These are phyloP conservation scores for Fusarium goolgardi DNA, from an alignment of 2,329 filamentous ascomycete species.

Conservation along the genomic window DNA sequence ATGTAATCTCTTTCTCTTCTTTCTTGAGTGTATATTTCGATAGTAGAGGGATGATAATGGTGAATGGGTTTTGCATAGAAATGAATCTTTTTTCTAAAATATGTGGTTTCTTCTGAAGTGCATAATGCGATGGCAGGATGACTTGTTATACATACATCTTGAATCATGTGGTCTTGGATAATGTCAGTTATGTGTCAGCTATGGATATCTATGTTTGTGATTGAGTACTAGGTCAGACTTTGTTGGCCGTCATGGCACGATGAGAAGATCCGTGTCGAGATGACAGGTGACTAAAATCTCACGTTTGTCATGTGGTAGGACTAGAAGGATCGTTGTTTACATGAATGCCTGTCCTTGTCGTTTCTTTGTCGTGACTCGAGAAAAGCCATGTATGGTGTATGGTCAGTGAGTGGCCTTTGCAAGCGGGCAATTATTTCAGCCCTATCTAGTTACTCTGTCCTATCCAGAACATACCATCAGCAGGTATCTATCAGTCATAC, in stretches of 20 bases:
- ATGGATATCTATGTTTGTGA: slow-evolving; percentile 12
- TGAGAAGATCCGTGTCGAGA: slow-evolving; percentile 8
- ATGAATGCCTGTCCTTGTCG: slow-evolving; percentile 1
- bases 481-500: neutral
- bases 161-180: neutral
- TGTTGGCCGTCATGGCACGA: neutral
- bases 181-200: neutral
- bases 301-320: slow-evolving; percentile 5
- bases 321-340: neutral
- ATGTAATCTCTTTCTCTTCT: slow-evolving; percentile 36
- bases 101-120: neutral
- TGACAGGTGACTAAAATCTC: slow-evolving; percentile 22
- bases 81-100: neutral
- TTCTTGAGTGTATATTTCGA: slow-evolving; percentile 43
- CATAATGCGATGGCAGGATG: slow-evolving; percentile 7
- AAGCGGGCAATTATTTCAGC: slow-evolving; percentile 48
- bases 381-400: neutral
- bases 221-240: slow-evolving; percentile 8
- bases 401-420: neutral
- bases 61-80: slow-evolving; percentile 26
- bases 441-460: neutral
- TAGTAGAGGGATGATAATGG: slow-evolving; percentile 29
- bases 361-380: neutral
- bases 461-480: slow-evolving; percentile 5
- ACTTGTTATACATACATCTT: neutral